Evolutionary conservation across 495 filamentous ascomycete species (phyloP), one percentile per base, ranked within the genome.

Genomic region (Hypoxylon perforatum): DNA sequence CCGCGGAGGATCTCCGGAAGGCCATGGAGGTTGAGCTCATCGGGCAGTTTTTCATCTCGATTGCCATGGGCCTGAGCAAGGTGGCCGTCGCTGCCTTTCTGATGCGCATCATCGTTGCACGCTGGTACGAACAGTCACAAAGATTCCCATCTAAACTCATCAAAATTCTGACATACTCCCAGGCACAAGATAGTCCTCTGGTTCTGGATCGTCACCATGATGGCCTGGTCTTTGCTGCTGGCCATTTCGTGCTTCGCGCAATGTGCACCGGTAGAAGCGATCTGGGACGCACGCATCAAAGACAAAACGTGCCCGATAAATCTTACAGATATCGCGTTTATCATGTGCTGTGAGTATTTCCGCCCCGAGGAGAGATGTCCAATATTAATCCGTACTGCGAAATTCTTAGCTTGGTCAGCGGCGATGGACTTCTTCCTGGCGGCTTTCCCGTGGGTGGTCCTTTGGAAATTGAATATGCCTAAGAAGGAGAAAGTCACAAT

Each of bases 391-490:
- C 35, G 39, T 36, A 15, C 4, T 38, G 5, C 21, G 28, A n/a
- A 23, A 39, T n/a, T n/a, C n/a, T n/a, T 23, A 65, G 61, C 61
- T 30, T 65, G 61, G 61, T 65, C 53, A 14, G 61, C 61, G 9
- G 53, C 61, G 18, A 65, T 77, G 50, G 82, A 84, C 69, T 77
- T 85, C 57, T 76, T 84, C 73, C 78, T 76, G 25, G 77, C 75
- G 35, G 67, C 65, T 28, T 80, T 80, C 42, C 84, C 84, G 0
- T 80, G 83, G 63, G 60, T 81, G 12, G 72, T 86, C 10, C 73
- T 85, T 7, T 83, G 80, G 80, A 77, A 79, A 2, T 71, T 84
- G 18, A 76, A 85, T 35, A 81, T 86, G 64, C 72, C 74, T 33
- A 69, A 63, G 42, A 73, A 73, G 36, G 82, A 81, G 25, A 84